Conservation (phyloP, 306 rosid species). For the Vigna mungo region DNA sequence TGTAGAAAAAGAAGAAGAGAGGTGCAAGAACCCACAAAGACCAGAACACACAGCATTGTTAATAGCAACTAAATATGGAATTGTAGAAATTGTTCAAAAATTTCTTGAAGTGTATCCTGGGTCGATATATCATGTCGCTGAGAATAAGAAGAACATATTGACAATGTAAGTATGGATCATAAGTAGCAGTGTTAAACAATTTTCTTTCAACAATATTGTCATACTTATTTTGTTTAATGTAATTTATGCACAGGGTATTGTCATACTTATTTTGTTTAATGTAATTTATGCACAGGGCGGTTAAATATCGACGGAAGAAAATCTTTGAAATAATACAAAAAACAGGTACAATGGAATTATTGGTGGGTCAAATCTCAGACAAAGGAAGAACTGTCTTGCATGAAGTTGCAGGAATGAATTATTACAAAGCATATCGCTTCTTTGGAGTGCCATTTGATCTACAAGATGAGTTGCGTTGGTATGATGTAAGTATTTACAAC, state of each 20-base stretch:
- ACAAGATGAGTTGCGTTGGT: too few species aligned
- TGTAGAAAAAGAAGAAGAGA: neutral
- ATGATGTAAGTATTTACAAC: too few species aligned
- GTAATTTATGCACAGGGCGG: constrained; percentile 7
- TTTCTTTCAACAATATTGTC: too few species aligned
- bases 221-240: too few species aligned
- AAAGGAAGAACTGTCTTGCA: constrained; percentile 33
- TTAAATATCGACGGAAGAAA: constrained; percentile 6
- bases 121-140: constrained; percentile 1
- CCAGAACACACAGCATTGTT: neutral
- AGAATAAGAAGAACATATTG: constrained; percentile 34
- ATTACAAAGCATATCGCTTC: too few species aligned
- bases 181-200: too few species aligned
- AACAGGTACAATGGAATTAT: neutral
- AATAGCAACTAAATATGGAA: constrained; percentile 36
- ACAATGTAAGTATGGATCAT: neutral
- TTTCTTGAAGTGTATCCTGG: constrained; percentile 21
- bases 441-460: too few species aligned
- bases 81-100: constrained; percentile 29
- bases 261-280: neutral
- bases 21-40: neutral
- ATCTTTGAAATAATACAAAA: neutral
- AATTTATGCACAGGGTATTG: neutral
- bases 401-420: too few species aligned
- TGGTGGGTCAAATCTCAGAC: neutral